Conservation (phyloP, 495 filamentous ascomycete genomes). For the Alectoria sarmentosa region DNA sequence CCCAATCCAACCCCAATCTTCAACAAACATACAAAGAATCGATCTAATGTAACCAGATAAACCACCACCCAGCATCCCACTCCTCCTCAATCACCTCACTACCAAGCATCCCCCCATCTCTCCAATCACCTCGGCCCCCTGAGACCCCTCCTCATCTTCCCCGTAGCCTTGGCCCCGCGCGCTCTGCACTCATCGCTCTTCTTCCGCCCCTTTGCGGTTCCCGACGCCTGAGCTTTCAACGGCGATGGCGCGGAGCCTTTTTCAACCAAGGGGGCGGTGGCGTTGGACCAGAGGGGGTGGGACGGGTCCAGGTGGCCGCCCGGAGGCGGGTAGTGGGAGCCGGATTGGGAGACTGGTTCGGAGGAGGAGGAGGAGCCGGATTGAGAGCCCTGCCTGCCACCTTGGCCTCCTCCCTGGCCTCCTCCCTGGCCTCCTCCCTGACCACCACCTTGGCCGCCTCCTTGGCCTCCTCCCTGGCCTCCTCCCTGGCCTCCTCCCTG, state of each 20-base stretch:
- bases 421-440: not conserved
- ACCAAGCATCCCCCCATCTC: not conserved
- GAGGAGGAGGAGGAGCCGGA: not conserved
- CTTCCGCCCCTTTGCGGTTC: not conserved
- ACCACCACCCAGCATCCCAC: not conserved
- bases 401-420: not conserved
- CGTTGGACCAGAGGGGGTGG: not conserved
- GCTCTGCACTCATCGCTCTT: not conserved
- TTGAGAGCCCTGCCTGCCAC: not conserved
- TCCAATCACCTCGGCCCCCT: not conserved
- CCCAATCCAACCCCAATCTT: too few relatives aligned
- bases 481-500: not conserved
- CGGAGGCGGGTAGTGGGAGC: not conserved
- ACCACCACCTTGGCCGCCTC: not conserved
- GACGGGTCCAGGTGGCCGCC: not conserved
- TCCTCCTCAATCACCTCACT: not conserved
- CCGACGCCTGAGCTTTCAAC: not conserved
- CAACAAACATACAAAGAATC: too few relatives aligned
- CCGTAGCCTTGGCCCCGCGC: not conserved
- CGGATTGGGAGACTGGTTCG: not conserved
- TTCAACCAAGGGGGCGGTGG: not conserved
- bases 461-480: not conserved
- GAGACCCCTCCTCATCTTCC: not conserved
- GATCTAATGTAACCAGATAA: too few relatives aligned
- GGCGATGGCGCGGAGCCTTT: not conserved